phyloP scores from a whole-genome alignment of 257 asterid genomes.

The Lavandula angustifolia region DNA sequence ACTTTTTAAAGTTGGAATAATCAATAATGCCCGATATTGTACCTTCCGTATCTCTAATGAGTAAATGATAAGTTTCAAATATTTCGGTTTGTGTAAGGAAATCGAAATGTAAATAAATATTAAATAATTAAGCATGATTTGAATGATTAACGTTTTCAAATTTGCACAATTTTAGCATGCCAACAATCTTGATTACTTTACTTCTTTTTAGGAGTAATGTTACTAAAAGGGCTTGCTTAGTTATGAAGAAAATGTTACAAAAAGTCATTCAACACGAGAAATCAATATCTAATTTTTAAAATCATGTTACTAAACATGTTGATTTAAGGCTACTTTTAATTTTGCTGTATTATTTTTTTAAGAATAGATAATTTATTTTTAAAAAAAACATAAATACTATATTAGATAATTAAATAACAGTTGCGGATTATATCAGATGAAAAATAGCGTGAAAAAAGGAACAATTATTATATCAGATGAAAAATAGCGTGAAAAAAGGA shows the following conservation, averaged over 20 bases:
- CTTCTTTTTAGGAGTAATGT: not conserved
- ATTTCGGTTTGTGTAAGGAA: not conserved
- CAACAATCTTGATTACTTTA: conserved; percentile 23
- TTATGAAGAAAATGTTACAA: conserved; percentile 26
- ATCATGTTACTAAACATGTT: not conserved
- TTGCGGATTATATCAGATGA: no score
- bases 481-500: no score
- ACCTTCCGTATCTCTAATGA: not conserved
- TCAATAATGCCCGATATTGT: not conserved
- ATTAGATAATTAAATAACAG: no score
- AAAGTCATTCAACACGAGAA: conserved; percentile 17
- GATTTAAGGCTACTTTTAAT: no score
- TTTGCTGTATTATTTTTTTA: no score
- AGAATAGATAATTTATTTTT: no score
- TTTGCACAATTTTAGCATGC: conserved; percentile 22
- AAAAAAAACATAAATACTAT: no score
- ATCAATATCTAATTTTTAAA: not conserved
- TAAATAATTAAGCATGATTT: not conserved
- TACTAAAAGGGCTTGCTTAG: conserved; percentile 21
- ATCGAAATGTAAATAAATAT: not conserved
- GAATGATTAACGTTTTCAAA: not conserved
- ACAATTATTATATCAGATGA: no score
- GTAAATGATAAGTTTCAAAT: not conserved
- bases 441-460: no score
- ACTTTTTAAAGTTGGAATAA: not conserved